A percentile compares a stretch with the other conserved stretches of the same genome.
Conservation (phyloP, 805 yeast species). For the Ogataea trehaloabstinens region DNA sequence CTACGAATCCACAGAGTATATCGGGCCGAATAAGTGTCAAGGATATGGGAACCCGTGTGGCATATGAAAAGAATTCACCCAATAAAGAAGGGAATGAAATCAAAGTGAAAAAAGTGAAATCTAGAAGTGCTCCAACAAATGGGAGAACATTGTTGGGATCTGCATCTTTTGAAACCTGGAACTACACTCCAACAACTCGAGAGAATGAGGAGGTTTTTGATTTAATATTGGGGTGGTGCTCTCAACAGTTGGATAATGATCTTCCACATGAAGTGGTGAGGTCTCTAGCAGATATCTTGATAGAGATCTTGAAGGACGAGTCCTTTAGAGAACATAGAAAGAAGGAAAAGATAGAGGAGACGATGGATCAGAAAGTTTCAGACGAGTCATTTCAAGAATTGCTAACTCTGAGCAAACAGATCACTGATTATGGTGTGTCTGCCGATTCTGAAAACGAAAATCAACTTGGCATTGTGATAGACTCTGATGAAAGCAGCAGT, state of each 20-base stretch:
- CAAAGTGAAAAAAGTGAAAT: constrained; percentile 11
- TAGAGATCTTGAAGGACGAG: constrained; percentile 54
- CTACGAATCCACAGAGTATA: constrained; percentile 69
- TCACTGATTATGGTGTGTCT: constrained; percentile 46
- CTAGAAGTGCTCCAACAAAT: constrained; percentile 9
- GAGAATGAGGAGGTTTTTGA: constrained; percentile 53
- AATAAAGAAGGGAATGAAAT: constrained; percentile 13
- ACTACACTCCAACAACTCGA: constrained; percentile 62
- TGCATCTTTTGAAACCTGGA: constrained; percentile 43
- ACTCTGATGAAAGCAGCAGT: constrained; percentile 42
- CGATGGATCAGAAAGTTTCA: constrained; percentile 41
- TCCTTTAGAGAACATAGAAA: constrained; percentile 40
- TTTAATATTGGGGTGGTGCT: constrained; percentile 58
- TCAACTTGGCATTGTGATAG: constrained; percentile 32
- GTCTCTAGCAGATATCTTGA: constrained; percentile 67
- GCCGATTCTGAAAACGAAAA: constrained; percentile 32
- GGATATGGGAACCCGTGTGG: constrained; percentile 57
- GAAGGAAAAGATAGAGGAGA: constrained; percentile 48
- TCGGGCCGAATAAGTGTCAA: constrained; percentile 62
- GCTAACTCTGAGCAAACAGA: constrained; percentile 39
- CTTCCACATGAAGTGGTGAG: constrained; percentile 70
- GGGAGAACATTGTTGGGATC: constrained; percentile 32
- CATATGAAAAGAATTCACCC: constrained; percentile 16
- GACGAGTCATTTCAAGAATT: constrained; percentile 48
- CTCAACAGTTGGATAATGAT: constrained; percentile 57